A percentile compares a stretch with the other conserved stretches of the same genome.
These are phyloP conservation scores for Arachis stenosperma DNA, from an alignment of 306 rosid species.

Conservation along the genomic window DNA sequence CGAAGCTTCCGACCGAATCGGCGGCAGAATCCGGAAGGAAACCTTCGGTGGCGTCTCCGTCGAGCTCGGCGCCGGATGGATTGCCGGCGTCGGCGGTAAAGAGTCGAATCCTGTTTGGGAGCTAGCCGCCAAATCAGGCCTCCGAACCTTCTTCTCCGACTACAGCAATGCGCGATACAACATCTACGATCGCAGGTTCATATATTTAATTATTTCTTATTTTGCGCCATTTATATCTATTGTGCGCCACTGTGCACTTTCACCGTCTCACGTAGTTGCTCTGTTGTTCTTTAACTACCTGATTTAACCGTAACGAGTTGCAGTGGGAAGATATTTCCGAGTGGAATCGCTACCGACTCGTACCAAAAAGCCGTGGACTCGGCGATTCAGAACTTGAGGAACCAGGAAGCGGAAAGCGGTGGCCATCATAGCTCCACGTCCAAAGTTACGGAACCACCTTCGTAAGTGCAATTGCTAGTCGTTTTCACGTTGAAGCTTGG, in stretches of 20 bases:
- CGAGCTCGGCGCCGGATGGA: slow-evolving; percentile 99
- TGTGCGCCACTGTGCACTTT: background rate
- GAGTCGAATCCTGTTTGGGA: slow-evolving; percentile 89
- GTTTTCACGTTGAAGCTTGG: slow-evolving; percentile 15
- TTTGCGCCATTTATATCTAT: background rate
- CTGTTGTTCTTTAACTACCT: slow-evolving; percentile 3
- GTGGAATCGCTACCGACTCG: slow-evolving; percentile 83
- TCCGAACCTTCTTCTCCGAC: slow-evolving; percentile 87
- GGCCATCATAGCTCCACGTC: slow-evolving; percentile 12
- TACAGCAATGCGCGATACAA: slow-evolving; percentile 91
- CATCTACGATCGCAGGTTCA: slow-evolving; percentile 81
- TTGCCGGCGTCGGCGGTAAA: slow-evolving; percentile 89
- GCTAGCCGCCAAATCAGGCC: slow-evolving; percentile 67
- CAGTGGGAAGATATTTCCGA: slow-evolving; percentile 86
- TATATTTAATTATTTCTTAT: background rate
- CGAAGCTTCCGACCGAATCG: slow-evolving; percentile 92
- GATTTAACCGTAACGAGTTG: slow-evolving; percentile 7
- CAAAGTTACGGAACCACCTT: slow-evolving; percentile 51
- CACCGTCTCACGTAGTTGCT: background rate
- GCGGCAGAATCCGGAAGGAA: slow-evolving; percentile 88
- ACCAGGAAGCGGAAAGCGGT: slow-evolving; percentile 45
- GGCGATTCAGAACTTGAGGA: slow-evolving; percentile 67
- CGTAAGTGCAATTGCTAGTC: slow-evolving; percentile 51
- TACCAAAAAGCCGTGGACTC: slow-evolving; percentile 93
- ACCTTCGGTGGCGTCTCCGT: slow-evolving; percentile 80